Percentiles rank a stretch among this genome's conserved stretches.
These are phyloP conservation scores for Sphagnum fallax DNA, from an alignment of 228 moss, liverwort and hornwort genomes.

Conservation along the genomic window DNA sequence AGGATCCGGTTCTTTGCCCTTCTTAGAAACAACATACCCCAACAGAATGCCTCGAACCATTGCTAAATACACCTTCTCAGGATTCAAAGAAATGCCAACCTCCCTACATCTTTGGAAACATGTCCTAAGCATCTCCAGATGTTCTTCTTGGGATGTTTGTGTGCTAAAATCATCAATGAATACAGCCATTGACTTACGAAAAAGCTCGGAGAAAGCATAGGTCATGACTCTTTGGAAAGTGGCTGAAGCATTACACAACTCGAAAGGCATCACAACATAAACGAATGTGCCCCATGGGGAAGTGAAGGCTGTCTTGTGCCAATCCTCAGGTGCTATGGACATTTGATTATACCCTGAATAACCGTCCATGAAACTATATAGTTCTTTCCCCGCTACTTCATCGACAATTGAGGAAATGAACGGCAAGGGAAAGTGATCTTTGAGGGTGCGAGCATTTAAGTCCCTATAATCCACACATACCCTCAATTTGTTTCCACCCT, in stretches of 20 bases:
- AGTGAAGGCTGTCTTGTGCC: background rate
- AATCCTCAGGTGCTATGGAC: background rate
- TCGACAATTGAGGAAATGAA: conserved; percentile 1
- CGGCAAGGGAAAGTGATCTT: background rate
- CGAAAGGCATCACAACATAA: background rate
- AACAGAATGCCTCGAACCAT: background rate
- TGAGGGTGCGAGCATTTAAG: background rate
- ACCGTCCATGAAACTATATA: conserved; percentile 5
- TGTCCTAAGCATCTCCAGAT: background rate
- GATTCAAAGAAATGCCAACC: background rate
- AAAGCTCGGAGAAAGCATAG: conserved; percentile 1
- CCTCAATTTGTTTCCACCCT: background rate
- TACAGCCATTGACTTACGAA: background rate
- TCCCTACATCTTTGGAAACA: background rate
- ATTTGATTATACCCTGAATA: conserved; percentile 3
- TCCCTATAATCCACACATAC: conserved; percentile 4
- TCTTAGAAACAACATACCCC: conserved; percentile 3
- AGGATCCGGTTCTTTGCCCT: background rate
- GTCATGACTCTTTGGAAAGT: conserved; percentile 3
- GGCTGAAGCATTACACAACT: background rate
- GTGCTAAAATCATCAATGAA: conserved; percentile 16
- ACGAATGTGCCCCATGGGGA: conserved; percentile 3
- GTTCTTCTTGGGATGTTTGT: background rate
- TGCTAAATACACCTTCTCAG: conserved; percentile 2
- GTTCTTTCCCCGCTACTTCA: conserved; percentile 1